These are phyloP conservation scores for Penicillium sp. DNA, from an alignment of 2,329 filamentous ascomycete species.

Conservation along the genomic window DNA sequence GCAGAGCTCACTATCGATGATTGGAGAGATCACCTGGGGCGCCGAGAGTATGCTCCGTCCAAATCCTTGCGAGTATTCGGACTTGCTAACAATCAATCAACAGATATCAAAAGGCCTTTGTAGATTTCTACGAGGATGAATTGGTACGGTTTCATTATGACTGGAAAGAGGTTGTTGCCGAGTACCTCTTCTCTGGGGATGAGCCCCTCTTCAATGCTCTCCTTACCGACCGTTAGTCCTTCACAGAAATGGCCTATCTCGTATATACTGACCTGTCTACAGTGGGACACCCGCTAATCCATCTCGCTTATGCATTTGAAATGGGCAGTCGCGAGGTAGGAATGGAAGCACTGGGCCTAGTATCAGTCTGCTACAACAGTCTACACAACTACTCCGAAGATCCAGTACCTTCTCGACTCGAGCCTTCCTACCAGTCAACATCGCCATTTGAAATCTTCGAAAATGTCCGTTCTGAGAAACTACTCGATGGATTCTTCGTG, in stretches of 20 bases:
- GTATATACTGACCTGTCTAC: conserved; percentile 24
- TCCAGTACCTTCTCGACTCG: conserved; percentile 59
- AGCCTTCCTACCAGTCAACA: conserved; percentile 55
- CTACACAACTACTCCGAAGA: conserved; percentile 66
- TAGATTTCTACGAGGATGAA: conserved; percentile 95
- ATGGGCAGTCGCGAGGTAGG: conserved; percentile 77
- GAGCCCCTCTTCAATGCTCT: conserved; percentile 77
- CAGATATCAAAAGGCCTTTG: conserved; percentile 79
- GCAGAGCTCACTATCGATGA: conserved; percentile 77
- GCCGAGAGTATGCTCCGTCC: conserved; percentile 52
- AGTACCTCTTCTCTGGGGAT: conserved; percentile 66
- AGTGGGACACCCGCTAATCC: conserved; percentile 91
- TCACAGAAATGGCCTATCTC: not conserved
- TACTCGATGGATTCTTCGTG: conserved; percentile 64
- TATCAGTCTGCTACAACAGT: conserved; percentile 55
- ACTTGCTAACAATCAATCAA: not conserved
- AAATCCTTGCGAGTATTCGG: not conserved
- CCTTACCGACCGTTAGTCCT: conserved; percentile 66
- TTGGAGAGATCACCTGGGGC: conserved; percentile 80
- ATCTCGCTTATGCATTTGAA: conserved; percentile 90
- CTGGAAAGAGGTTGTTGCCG: conserved; percentile 71
- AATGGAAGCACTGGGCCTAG: conserved; percentile 78
- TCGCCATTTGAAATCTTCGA: conserved; percentile 67
- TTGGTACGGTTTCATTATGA: conserved; percentile 73
- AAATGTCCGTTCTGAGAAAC: conserved; percentile 63